These are phyloP conservation scores for Porcisia deanei DNA, from an alignment of 208 protist species.

Conservation along the genomic window DNA sequence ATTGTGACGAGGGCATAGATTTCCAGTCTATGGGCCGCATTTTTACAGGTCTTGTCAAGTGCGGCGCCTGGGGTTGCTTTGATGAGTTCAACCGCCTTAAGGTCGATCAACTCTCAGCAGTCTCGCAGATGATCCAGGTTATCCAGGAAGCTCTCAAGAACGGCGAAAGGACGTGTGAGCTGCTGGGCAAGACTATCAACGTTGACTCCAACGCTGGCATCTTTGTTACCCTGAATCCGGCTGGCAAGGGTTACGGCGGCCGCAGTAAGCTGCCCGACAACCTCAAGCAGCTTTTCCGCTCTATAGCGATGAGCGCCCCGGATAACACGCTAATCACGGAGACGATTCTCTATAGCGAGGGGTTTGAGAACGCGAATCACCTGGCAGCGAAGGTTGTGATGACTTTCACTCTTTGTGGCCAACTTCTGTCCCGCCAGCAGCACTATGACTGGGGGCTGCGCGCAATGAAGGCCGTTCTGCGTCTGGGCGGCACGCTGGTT, in stretches of 20 bases:
- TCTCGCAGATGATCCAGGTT: slow-evolving; percentile 99
- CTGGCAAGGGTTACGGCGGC: slow-evolving; percentile 98
- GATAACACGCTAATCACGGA: slow-evolving; percentile 98
- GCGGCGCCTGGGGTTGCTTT: slow-evolving; percentile 99
- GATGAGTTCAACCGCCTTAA: slow-evolving; percentile 99
- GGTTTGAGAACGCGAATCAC: slow-evolving; percentile 95
- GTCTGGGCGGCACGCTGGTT: slow-evolving; percentile 91
- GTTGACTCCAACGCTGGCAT: slow-evolving; percentile 97
- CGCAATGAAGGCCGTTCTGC: slow-evolving; percentile 97
- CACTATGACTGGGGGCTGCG: slow-evolving; percentile 99
- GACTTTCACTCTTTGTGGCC: slow-evolving; percentile 93
- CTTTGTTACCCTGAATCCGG: slow-evolving; percentile 99
- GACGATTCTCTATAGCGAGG: slow-evolving; percentile 98
- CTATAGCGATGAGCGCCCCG: slow-evolving; percentile 98
- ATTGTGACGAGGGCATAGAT: slow-evolving; percentile 99
- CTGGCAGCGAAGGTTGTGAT: slow-evolving; percentile 94
- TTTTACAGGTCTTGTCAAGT: slow-evolving; percentile 99
- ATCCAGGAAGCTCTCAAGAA: slow-evolving; percentile 98
- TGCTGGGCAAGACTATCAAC: slow-evolving; percentile 92
- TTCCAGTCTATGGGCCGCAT: slow-evolving; percentile 99
- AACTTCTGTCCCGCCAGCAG: slow-evolving; percentile 96
- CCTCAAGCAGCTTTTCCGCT: slow-evolving; percentile 98
- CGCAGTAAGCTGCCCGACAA: slow-evolving; percentile 99
- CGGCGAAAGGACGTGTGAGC: slow-evolving; percentile 74
- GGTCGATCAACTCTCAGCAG: slow-evolving; percentile 97